Conservation (phyloP, 257 asterid genomes). For the Nicotiana paniculata region DNA sequence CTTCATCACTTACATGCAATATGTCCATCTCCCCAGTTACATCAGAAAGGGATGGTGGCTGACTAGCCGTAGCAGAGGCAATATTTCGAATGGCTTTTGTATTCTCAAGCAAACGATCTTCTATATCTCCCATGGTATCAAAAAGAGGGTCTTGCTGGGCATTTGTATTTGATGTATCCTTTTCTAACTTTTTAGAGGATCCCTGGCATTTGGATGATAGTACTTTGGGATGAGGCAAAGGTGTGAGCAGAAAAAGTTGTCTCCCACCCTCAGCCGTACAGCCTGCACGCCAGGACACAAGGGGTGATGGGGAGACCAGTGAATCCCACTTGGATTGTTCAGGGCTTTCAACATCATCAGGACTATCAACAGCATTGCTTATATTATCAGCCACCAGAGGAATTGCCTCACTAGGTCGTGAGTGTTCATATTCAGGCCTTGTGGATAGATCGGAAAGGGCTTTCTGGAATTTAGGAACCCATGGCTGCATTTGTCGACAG, state of each 20-base stretch:
- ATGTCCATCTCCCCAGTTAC: not conserved
- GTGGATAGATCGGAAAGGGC: conserved; percentile 29
- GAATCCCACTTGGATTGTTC: conserved; percentile 55
- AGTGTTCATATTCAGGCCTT: conserved; percentile 30
- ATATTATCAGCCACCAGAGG: conserved; percentile 17
- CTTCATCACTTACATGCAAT: not conserved
- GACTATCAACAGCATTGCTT: conserved; percentile 38
- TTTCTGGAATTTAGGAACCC: conserved; percentile 64
- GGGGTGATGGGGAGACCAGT: conserved; percentile 85
- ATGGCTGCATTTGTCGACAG: conserved; percentile 55
- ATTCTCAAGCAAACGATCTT: conserved; percentile 21
- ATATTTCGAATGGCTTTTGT: not conserved
- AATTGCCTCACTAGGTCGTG: conserved; percentile 18
- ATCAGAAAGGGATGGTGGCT: conserved; percentile 16
- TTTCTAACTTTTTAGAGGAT: conserved; percentile 21
- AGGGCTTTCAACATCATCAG: conserved; percentile 52
- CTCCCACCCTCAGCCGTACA: conserved; percentile 56
- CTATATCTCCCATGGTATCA: conserved; percentile 1
- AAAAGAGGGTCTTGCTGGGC: conserved; percentile 16
- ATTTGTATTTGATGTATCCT: conserved; percentile 17
- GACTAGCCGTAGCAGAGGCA: conserved; percentile 6
- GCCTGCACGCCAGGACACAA: conserved; percentile 86
- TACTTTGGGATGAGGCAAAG: conserved; percentile 52
- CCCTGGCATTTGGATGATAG: conserved; percentile 28
- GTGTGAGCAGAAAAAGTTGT: conserved; percentile 87